Percentiles rank a stretch among this genome's conserved stretches.
Conservation (phyloP, 2,329 filamentous ascomycete species). For the Thielaviopsis ethacetica region DNA sequence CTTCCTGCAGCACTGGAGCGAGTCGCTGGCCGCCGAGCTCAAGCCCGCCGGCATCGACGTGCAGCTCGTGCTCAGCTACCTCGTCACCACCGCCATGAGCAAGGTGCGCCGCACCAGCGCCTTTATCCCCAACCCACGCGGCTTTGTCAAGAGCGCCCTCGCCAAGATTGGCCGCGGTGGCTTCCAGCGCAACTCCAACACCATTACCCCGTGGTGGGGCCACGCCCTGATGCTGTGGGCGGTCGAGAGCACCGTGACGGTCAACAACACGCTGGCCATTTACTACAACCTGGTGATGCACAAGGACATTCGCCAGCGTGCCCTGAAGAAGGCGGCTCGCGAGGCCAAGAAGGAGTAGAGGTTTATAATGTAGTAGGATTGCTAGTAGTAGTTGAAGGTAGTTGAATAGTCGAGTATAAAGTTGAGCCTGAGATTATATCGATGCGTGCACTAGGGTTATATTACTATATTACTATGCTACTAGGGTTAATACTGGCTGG, state of each 20-base stretch:
- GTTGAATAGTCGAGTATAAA: no score
- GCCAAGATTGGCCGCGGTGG: constrained; percentile 62
- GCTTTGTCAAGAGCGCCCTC: constrained; percentile 66
- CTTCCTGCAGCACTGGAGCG: constrained; percentile 94
- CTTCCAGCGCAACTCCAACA: constrained; percentile 64
- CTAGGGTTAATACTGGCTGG: neutral
- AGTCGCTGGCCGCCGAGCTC: constrained; percentile 68
- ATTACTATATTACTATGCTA: neutral
- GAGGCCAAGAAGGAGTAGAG: constrained; percentile 49
- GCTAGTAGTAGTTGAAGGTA: no score
- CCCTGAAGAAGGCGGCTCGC: constrained; percentile 67
- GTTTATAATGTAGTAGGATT: no score
- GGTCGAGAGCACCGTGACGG: constrained; percentile 42
- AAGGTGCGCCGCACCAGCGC: constrained; percentile 71
- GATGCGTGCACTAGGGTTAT: neutral
- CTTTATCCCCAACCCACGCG: constrained; percentile 64
- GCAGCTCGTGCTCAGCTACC: constrained; percentile 80
- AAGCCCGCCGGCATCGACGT: constrained; percentile 68
- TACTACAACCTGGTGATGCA: constrained; percentile 53
- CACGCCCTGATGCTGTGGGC: constrained; percentile 82
- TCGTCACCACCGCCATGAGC: constrained; percentile 92
- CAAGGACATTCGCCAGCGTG: constrained; percentile 63
- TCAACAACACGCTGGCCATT: constrained; percentile 30
- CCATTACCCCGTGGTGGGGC: constrained; percentile 84
- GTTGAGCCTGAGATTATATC: no score